Percentiles rank a stretch among this genome's conserved stretches.
These are phyloP conservation scores for Ceratocystis variospora DNA, from an alignment of 2,329 filamentous ascomycete species.

Conservation along the genomic window DNA sequence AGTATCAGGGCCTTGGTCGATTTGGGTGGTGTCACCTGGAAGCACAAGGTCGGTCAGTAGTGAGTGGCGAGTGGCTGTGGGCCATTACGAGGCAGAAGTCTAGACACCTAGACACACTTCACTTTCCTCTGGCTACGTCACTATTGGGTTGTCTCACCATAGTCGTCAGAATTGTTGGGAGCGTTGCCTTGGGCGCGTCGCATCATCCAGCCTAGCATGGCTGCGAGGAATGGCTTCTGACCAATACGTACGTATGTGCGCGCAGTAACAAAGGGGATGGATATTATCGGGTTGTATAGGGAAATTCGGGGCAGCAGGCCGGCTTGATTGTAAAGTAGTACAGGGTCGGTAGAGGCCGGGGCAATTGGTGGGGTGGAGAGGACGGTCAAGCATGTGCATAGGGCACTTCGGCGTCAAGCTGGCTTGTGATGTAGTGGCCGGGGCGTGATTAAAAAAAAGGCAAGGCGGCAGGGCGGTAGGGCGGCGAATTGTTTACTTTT, in stretches of 20 bases:
- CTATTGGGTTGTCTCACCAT: neutral
- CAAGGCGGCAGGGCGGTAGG: neutral
- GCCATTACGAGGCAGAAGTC: neutral
- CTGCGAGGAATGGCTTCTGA: neutral
- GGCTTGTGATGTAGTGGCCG: neutral
- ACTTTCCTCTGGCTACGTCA: neutral
- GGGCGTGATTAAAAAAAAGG: neutral
- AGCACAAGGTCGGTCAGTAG: neutral
- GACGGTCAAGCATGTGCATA: too few species aligned
- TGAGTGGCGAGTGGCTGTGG: neutral
- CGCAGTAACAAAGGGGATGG: too few species aligned
- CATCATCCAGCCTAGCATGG: constrained; percentile 49
- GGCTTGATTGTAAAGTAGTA: too few species aligned
- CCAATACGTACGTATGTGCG: neutral
- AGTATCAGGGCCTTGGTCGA: constrained; percentile 45
- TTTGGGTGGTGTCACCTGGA: constrained; percentile 31
- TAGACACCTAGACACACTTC: too few species aligned
- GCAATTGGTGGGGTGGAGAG: too few species aligned
- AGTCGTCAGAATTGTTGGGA: constrained; percentile 24
- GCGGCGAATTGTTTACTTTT: neutral
- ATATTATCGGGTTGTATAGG: too few species aligned
- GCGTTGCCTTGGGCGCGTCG: constrained; percentile 33
- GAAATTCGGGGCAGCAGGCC: too few species aligned
- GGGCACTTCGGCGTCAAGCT: neutral
- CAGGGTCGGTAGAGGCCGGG: too few species aligned